Conservation (phyloP, 2,329 filamentous ascomycete species). For the Apiospora phragmitis region DNA sequence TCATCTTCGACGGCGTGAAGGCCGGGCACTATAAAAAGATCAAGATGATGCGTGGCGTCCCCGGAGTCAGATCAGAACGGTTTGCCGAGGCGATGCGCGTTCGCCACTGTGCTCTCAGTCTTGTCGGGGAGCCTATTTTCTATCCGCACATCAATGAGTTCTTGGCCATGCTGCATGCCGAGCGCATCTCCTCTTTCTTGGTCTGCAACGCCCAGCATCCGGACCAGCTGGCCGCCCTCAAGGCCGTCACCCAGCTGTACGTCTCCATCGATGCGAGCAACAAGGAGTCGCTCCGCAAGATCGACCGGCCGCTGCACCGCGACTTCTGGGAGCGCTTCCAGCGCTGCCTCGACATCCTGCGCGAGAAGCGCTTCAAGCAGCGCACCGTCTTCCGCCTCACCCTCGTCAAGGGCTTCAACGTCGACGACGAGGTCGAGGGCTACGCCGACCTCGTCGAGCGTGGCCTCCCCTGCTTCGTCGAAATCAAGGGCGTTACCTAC, state of each 20-base stretch:
- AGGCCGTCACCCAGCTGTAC: constrained; percentile 91
- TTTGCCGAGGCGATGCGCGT: constrained; percentile 93
- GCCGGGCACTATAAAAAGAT: constrained; percentile 95
- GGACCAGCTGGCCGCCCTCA: constrained; percentile 78
- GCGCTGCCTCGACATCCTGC: constrained; percentile 84
- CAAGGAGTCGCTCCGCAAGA: constrained; percentile 80
- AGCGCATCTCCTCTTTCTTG: constrained; percentile 89
- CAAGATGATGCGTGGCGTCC: constrained; percentile 93
- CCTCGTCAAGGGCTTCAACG: constrained; percentile 96
- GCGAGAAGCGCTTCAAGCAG: constrained; percentile 79
- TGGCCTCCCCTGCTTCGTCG: constrained; percentile 86
- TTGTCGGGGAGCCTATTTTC: constrained; percentile 98
- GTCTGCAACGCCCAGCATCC: constrained; percentile 98
- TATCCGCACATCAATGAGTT: constrained; percentile 98
- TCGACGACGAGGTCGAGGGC: constrained; percentile 87
- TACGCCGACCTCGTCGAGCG: constrained; percentile 88
- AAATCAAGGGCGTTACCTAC: constrained; percentile 96
- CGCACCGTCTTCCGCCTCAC: constrained; percentile 94
- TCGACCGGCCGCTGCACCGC: constrained; percentile 88
- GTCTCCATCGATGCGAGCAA: constrained; percentile 96
- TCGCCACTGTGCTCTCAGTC: constrained; percentile 84
- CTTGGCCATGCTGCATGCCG: constrained; percentile 75
- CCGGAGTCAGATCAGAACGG: constrained; percentile 86
- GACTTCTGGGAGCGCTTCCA: constrained; percentile 98
- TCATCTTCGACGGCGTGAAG: constrained; percentile 90